These are phyloP conservation scores for Colletotrichum acutatum DNA, from an alignment of 2,329 filamentous ascomycete species.

Conservation along the genomic window DNA sequence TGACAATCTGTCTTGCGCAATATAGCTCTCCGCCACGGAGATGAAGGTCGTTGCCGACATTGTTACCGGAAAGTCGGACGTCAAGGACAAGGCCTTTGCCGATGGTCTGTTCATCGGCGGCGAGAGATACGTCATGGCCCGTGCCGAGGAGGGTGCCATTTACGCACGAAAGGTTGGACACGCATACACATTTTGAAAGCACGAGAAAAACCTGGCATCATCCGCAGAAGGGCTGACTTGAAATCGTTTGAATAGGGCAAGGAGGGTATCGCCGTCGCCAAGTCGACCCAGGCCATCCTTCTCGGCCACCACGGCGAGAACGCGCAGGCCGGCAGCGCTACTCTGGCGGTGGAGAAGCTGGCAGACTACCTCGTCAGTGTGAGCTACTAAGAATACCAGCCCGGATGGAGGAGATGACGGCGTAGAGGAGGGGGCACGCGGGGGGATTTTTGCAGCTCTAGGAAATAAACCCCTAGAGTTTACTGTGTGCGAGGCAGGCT, in stretches of 20 bases:
- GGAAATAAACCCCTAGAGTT: slow-evolving; percentile 9
- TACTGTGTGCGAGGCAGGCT: slow-evolving; percentile 32
- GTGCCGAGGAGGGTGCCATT: slow-evolving; percentile 80
- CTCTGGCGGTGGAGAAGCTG: slow-evolving; percentile 82
- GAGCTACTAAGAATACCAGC: slow-evolving; percentile 73
- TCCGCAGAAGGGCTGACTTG: slow-evolving; percentile 1
- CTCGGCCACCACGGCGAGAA: slow-evolving; percentile 86
- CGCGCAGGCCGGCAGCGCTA: slow-evolving; percentile 79
- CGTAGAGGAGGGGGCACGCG: slow-evolving; percentile 7
- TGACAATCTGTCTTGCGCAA: slow-evolving; percentile 43
- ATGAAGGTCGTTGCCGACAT: slow-evolving; percentile 68
- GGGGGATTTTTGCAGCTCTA: neutral
- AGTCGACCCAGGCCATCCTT: slow-evolving; percentile 90
- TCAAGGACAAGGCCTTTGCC: slow-evolving; percentile 73
- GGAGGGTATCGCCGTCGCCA: slow-evolving; percentile 83
- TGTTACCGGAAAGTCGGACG: slow-evolving; percentile 55
- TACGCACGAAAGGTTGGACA: slow-evolving; percentile 84
- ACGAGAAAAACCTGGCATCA: neutral
- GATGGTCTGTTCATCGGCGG: slow-evolving; percentile 82
- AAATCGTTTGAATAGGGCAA: slow-evolving; percentile 65
- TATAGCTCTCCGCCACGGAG: slow-evolving; percentile 67
- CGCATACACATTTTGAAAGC: slow-evolving; percentile 22
- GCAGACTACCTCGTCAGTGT: slow-evolving; percentile 86
- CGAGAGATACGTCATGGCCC: slow-evolving; percentile 82
- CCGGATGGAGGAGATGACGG: slow-evolving; percentile 9